Percentiles rank a stretch among this genome's conserved stretches.
Conservation (phyloP, 31 red algal species). For the Bonnemaisonia californica region DNA sequence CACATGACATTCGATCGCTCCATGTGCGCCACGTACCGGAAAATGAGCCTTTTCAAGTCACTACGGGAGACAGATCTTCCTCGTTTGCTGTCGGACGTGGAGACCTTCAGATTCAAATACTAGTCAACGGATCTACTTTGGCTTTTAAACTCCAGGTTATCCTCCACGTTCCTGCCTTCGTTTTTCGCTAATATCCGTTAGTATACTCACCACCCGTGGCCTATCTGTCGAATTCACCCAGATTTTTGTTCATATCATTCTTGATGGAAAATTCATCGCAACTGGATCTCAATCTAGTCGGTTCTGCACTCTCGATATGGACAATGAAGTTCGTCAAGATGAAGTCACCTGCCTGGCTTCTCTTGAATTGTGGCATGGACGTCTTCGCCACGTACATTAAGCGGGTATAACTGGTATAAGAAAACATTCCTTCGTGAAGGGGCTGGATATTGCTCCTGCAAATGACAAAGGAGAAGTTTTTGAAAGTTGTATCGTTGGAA, state of each 20-base stretch:
- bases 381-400: not conserved
- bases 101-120: not conserved
- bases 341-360: not conserved
- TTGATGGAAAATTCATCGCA: not conserved
- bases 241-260: not conserved
- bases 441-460: not conserved
- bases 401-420: not conserved
- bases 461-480: not conserved
- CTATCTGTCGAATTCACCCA: not conserved
- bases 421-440: not conserved
- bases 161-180: slow-evolving; percentile 20
- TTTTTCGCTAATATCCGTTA: slow-evolving; percentile 13
- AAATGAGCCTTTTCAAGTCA: too few species aligned
- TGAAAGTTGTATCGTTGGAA: not conserved
- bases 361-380: slow-evolving; percentile 5
- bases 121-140: not conserved
- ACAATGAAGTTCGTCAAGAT: not conserved
- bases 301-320: not conserved
- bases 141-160: not conserved
- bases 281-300: not conserved
- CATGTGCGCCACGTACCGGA: too few species aligned
- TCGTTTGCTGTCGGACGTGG: too few species aligned
- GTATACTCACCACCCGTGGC: not conserved
- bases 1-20: too few species aligned
- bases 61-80: too few species aligned